Percentiles rank a stretch among this genome's conserved stretches.
Conservation (phyloP, 495 filamentous ascomycete species). For the Ramalina intermedia region DNA sequence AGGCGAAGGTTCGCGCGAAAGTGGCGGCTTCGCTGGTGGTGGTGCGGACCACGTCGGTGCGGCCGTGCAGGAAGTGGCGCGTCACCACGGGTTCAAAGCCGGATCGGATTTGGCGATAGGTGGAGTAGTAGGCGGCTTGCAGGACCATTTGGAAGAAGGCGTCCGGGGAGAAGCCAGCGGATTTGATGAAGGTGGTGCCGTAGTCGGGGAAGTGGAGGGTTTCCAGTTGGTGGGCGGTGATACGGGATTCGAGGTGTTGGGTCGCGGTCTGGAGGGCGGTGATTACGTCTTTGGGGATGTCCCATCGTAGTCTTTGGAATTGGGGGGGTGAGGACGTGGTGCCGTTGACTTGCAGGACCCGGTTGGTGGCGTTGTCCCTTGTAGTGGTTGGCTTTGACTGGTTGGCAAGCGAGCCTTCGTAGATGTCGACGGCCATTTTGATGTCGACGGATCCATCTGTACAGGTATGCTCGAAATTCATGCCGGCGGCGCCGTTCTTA, state of each 20-base stretch:
- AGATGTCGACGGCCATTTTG: constrained; percentile 2
- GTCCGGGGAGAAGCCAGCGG: not conserved
- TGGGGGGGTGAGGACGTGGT: not conserved
- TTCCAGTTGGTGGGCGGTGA: not conserved
- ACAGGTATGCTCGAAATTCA: constrained; percentile 7
- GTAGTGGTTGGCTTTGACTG: not conserved
- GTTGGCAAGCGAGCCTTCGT: not conserved
- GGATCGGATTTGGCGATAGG: not conserved
- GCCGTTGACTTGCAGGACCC: not conserved
- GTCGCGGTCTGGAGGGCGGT: not conserved
- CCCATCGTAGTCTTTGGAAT: not conserved
- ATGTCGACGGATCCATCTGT: constrained; percentile 4
- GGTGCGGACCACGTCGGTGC: constrained; percentile 3
- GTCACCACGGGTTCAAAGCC: constrained; percentile 2
- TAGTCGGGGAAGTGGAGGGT: not conserved
- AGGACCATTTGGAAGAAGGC: constrained; percentile 6
- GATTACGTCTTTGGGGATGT: not conserved
- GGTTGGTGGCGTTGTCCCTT: not conserved
- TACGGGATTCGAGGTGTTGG: not conserved
- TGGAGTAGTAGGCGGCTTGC: constrained; percentile 1
- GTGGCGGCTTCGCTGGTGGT: not conserved
- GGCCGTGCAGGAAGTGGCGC: constrained; percentile 4
- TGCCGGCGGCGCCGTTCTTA: constrained; percentile 1
- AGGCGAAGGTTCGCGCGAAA: not conserved
- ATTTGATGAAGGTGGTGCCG: constrained; percentile 2